Conservation (phyloP, 495 filamentous ascomycete genomes). For the Neurospora sublineolata region DNA sequence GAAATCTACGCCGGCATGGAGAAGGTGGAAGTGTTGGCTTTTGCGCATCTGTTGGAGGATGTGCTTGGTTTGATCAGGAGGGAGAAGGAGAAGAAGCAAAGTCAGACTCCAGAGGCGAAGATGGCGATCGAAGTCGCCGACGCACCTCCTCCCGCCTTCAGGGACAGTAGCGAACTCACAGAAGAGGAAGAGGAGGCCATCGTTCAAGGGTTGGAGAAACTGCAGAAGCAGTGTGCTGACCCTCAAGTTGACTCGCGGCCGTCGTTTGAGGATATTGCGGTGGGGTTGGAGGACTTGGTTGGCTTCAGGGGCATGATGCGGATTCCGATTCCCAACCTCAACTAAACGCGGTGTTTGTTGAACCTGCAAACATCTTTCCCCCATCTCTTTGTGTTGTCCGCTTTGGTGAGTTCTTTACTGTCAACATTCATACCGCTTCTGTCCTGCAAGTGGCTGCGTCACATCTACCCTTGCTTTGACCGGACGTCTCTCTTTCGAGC, state of each 20-base stretch:
- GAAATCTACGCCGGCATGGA: slow-evolving; percentile 16
- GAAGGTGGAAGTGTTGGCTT: slow-evolving; percentile 34
- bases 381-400: neutral
- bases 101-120: neutral
- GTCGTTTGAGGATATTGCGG: slow-evolving; percentile 17
- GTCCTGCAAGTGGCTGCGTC: neutral
- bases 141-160: neutral
- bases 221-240: slow-evolving; percentile 9
- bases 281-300: slow-evolving; percentile 18
- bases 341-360: neutral
- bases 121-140: neutral
- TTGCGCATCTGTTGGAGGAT: slow-evolving; percentile 33
- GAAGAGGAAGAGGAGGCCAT: neutral
- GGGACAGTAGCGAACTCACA: neutral
- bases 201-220: slow-evolving; percentile 7
- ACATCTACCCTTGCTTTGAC: neutral
- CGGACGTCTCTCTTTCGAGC: neutral
- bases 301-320: slow-evolving; percentile 25
- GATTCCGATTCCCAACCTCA: slow-evolving; percentile 10
- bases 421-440: neutral
- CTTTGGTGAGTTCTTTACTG: neutral
- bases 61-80: slow-evolving; percentile 14
- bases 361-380: neutral
- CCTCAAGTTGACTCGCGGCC: slow-evolving; percentile 6
- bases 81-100: slow-evolving; percentile 1